Conservation (phyloP, 169 alveolate species). For the Cryptosporidium meleagridis region DNA sequence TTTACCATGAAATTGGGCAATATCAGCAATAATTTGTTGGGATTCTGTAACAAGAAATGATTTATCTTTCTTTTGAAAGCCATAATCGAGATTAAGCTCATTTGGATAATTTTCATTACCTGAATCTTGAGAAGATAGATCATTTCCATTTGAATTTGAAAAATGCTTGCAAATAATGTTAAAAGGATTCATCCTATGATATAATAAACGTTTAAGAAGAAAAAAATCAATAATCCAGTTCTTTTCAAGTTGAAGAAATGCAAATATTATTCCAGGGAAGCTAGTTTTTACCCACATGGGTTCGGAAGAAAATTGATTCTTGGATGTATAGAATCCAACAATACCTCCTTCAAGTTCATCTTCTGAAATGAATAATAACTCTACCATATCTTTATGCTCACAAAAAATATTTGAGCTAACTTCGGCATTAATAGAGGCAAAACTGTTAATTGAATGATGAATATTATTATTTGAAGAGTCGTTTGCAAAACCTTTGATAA, state of each 20-base stretch:
- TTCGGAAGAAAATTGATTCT: constrained; percentile 9
- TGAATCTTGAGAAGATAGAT: neutral
- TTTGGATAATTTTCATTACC: neutral
- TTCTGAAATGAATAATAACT: constrained; percentile 54
- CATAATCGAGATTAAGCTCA: neutral
- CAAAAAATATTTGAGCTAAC: constrained; percentile 12
- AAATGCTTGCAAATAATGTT: neutral
- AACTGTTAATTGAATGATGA: neutral
- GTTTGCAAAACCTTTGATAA: neutral
- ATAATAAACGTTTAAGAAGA: constrained; percentile 6
- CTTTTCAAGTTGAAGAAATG: constrained; percentile 64
- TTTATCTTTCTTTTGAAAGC: constrained; percentile 2
- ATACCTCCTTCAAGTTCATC: constrained; percentile 32
- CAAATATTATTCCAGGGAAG: constrained; percentile 52
- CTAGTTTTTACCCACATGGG: constrained; percentile 74
- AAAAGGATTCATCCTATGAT: constrained; percentile 46
- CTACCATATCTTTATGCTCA: constrained; percentile 57
- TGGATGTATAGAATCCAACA: constrained; percentile 65
- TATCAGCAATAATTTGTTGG: constrained; percentile 60
- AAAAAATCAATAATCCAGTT: constrained; percentile 65
- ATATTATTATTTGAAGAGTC: neutral
- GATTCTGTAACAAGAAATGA: constrained; percentile 49
- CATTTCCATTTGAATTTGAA: neutral
- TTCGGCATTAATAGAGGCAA: neutral
- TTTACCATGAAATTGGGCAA: constrained; percentile 65